These are phyloP conservation scores for Laburnicola sp. DNA, from an alignment of 2,329 filamentous ascomycete species.

Conservation along the genomic window DNA sequence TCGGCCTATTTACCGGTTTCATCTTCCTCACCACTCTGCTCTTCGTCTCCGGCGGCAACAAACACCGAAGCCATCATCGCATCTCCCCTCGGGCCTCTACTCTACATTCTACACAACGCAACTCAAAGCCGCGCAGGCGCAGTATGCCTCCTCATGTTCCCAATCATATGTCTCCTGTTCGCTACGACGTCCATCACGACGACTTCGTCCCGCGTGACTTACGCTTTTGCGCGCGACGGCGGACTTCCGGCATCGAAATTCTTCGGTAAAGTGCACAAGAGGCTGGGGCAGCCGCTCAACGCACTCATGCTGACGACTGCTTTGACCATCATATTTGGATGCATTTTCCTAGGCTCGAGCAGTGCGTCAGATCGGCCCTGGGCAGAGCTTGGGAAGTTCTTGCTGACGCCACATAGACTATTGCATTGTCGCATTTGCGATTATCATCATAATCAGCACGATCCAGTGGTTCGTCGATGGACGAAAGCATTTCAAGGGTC, in stretches of 20 bases:
- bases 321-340: constrained; percentile 68
- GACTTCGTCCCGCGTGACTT: constrained; percentile 67
- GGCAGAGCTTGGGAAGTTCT: too few species aligned
- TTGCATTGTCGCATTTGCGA: constrained; percentile 60
- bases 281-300: constrained; percentile 67
- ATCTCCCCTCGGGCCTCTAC: constrained; percentile 60
- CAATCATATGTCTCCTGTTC: constrained; percentile 65
- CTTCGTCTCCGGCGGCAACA: constrained; percentile 62
- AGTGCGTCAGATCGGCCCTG: too few species aligned
- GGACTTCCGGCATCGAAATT: constrained; percentile 65
- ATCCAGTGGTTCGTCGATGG: constrained; percentile 65
- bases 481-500: constrained; percentile 62
- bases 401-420: constrained; percentile 46
- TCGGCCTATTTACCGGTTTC: constrained; percentile 65
- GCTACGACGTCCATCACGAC: constrained; percentile 67
- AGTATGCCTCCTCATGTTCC: constrained; percentile 68
- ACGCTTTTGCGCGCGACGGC: constrained; percentile 68
- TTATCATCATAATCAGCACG: constrained; percentile 60
- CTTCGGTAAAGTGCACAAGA: constrained; percentile 64
- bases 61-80: constrained; percentile 59
- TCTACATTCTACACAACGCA: constrained; percentile 66
- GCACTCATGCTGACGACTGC: constrained; percentile 63
- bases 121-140: constrained; percentile 64
- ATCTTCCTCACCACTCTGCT: constrained; percentile 66
- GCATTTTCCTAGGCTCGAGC: constrained; percentile 69